A percentile compares a stretch with the other conserved stretches of the same genome.
These are phyloP conservation scores for Colletotrichum sp. DNA, from an alignment of 2,329 filamentous ascomycete species.

Conservation along the genomic window DNA sequence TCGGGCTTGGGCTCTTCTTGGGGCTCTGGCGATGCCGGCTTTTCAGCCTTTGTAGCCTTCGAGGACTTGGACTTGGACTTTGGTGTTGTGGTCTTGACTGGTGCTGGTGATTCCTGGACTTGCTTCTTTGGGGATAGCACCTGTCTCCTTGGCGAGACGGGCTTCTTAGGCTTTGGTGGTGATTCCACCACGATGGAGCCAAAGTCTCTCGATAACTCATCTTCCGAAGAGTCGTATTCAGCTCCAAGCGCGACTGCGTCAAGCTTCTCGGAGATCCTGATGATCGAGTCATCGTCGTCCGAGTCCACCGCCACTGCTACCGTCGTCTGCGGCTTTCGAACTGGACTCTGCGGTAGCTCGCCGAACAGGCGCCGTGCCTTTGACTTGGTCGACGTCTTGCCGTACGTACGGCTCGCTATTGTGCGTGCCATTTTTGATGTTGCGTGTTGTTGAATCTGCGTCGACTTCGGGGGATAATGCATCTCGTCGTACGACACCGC, in stretches of 20 bases:
- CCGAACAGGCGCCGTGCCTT: conserved; percentile 55
- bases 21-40: not conserved
- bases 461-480: not conserved
- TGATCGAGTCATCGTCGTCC: conserved; percentile 25
- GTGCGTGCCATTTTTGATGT: conserved; percentile 49
- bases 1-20: conserved; percentile 19
- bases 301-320: not conserved
- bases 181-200: not conserved
- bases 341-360: conserved; percentile 56
- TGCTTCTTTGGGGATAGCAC: not conserved
- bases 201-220: conserved; percentile 11
- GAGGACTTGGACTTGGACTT: not conserved
- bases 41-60: not conserved
- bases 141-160: not conserved
- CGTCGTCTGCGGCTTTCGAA: conserved; percentile 33
- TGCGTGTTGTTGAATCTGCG: not conserved
- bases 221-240: conserved; percentile 13
- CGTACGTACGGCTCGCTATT: conserved; percentile 52
- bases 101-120: not conserved
- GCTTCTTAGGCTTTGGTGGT: not conserved
- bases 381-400: conserved; percentile 51
- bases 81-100: not conserved
- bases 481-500: not conserved
- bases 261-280: conserved; percentile 38
- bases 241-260: conserved; percentile 33